Evolutionary conservation across 192 early-diverging fungal species (phyloP).

Genomic region (Dissophora ornata): DNA sequence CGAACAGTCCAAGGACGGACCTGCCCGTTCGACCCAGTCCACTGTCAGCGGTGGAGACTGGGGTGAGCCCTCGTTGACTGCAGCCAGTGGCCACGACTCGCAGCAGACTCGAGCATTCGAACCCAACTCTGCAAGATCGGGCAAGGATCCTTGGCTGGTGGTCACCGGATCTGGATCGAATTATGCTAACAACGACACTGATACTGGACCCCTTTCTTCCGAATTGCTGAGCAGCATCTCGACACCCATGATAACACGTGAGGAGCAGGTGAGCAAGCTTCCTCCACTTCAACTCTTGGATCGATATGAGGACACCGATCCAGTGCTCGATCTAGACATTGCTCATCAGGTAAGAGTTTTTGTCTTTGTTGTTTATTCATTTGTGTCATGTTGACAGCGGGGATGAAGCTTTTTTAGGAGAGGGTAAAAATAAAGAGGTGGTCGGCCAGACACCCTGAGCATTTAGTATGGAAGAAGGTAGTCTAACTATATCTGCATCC

Average conservation of each 20-base stretch:
- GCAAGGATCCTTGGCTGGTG: conserved; percentile 40
- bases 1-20: conserved; percentile 43
- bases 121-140: conserved; percentile 24
- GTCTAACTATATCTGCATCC: too few species aligned
- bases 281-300: conserved; percentile 54
- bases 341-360: conserved; percentile 61
- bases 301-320: conserved; percentile 57
- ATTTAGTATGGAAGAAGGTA: too few species aligned
- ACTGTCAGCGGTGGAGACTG: conserved; percentile 41
- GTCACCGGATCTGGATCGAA: conserved; percentile 37
- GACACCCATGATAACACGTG: conserved; percentile 21
- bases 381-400: conserved; percentile 2
- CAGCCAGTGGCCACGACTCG: conserved; percentile 1
- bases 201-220: background rate
- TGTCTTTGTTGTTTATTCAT: conserved; percentile 1
- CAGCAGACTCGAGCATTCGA: conserved; percentile 11
- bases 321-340: conserved; percentile 54
- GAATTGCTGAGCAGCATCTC: conserved; percentile 4
- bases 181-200: conserved; percentile 1
- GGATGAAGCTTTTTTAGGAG: too few species aligned
- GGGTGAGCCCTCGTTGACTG: conserved; percentile 17
- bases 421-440: too few species aligned
- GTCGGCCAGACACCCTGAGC: too few species aligned
- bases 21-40: conserved; percentile 31
- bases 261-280: conserved; percentile 40